phyloP scores from a whole-genome alignment of 305 asterid genomes.

The Rubia balearica region DNA sequence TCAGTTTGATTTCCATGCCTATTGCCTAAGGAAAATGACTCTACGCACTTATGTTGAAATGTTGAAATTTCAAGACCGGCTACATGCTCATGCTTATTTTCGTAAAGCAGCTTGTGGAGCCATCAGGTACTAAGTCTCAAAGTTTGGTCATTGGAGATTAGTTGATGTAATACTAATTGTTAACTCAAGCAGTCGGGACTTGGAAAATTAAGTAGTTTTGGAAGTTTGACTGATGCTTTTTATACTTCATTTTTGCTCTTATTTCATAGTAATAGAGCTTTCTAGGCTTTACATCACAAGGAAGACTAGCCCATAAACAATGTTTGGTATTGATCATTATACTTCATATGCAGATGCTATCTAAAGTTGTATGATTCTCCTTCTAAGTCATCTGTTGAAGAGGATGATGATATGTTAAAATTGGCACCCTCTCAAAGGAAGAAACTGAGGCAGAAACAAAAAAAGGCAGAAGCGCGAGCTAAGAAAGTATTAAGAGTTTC shows the following conservation, averaged over 20 bases:
- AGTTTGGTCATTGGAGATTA: background rate
- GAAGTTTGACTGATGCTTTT: background rate
- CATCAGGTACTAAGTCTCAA: slow-evolving; percentile 44
- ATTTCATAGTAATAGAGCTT: background rate
- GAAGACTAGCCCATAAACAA: slow-evolving; percentile 1
- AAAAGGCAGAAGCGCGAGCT: slow-evolving; percentile 97
- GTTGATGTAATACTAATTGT: slow-evolving; percentile 9
- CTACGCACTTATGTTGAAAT: slow-evolving; percentile 86
- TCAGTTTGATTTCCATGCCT: slow-evolving; percentile 97
- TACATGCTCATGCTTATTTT: slow-evolving; percentile 87
- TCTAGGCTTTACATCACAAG: slow-evolving; percentile 10
- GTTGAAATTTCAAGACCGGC: slow-evolving; percentile 90
- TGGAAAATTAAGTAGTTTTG: background rate
- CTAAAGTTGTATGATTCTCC: slow-evolving; percentile 87
- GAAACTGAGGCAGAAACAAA: slow-evolving; percentile 87
- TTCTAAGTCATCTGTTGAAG: slow-evolving; percentile 73
- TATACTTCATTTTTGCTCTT: background rate
- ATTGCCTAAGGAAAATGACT: slow-evolving; percentile 97
- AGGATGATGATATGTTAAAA: slow-evolving; percentile 81
- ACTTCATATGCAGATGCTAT: slow-evolving; percentile 66
- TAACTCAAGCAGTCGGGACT: slow-evolving; percentile 7
- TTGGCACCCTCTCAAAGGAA: slow-evolving; percentile 86
- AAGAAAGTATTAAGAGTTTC: slow-evolving; percentile 53
- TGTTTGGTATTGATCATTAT: slow-evolving; percentile 15
- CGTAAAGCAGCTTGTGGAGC: slow-evolving; percentile 92